phyloP scores from a whole-genome alignment of 306 rosid genomes.

The Lithocarpus polystachyus region DNA sequence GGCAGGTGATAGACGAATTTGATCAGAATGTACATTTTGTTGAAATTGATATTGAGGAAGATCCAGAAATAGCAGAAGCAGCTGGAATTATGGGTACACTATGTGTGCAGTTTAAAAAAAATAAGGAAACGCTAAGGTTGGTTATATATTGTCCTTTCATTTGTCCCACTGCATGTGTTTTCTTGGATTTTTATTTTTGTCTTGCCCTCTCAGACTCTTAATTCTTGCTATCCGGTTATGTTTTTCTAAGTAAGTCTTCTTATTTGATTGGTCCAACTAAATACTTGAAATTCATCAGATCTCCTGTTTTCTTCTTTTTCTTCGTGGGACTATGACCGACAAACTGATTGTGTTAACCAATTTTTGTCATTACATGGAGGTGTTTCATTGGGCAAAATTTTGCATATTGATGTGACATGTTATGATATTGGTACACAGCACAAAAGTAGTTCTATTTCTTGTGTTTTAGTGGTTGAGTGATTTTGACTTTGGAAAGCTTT shows the following conservation, averaged over 20 bases:
- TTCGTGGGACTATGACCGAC: too few relatives aligned
- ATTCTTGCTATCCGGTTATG: background rate
- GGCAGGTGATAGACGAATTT: constrained; percentile 86
- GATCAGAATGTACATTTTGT: constrained; percentile 84
- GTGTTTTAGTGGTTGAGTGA: background rate
- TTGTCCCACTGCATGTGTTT: background rate
- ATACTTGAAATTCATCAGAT: too few relatives aligned
- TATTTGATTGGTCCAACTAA: too few relatives aligned
- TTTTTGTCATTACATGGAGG: too few relatives aligned
- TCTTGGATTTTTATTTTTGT: background rate
- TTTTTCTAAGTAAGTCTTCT: background rate
- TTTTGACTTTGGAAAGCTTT: background rate
- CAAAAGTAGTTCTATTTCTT: background rate
- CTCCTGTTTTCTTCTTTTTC: too few relatives aligned
- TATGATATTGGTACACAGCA: background rate
- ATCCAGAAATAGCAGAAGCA: constrained; percentile 92
- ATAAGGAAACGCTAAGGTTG: constrained; percentile 79
- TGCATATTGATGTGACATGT: background rate
- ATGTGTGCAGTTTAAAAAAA: constrained; percentile 93
- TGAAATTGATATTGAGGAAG: constrained; percentile 97
- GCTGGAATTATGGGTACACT: constrained; percentile 97
- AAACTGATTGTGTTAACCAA: too few relatives aligned
- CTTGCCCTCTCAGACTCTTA: background rate
- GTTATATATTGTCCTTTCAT: constrained; percentile 27
- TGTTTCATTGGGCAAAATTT: background rate